phyloP scores from a whole-genome alignment of 2,329 filamentous ascomycete species.

The Ophiostoma novo-ulmi region DNA sequence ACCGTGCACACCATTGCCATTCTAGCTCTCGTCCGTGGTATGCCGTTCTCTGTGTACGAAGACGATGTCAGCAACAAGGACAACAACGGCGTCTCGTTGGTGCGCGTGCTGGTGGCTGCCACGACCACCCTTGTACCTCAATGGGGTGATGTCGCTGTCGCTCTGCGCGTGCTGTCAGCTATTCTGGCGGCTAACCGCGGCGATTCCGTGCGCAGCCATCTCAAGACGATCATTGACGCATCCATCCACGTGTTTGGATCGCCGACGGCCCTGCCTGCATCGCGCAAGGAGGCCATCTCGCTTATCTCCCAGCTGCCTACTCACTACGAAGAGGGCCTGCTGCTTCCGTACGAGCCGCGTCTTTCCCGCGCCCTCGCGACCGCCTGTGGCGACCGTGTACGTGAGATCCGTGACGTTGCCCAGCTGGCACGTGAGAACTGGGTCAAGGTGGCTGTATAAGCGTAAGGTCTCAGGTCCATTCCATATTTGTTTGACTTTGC shows the following conservation, averaged over 20 bases:
- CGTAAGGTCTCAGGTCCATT: constrained; percentile 21
- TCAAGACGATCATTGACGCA: constrained; percentile 46
- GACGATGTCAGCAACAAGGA: constrained; percentile 39
- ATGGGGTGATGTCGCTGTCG: constrained; percentile 43
- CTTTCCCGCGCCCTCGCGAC: constrained; percentile 45
- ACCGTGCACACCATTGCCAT: constrained; percentile 45
- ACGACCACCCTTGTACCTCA: constrained; percentile 39
- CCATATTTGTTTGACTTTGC: not conserved
- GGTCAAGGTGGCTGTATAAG: constrained; percentile 35
- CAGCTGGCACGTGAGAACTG: constrained; percentile 47
- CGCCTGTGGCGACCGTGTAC: constrained; percentile 50
- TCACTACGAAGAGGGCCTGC: constrained; percentile 44
- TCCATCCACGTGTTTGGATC: constrained; percentile 38
- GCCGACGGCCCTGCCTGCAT: constrained; percentile 29
- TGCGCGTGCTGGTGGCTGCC: constrained; percentile 47
- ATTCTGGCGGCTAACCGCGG: constrained; percentile 45
- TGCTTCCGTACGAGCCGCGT: constrained; percentile 42
- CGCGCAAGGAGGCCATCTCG: constrained; percentile 45
- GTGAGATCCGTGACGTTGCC: constrained; percentile 49
- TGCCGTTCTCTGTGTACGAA: constrained; percentile 48
- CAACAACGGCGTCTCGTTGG: constrained; percentile 36
- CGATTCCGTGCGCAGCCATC: constrained; percentile 43
- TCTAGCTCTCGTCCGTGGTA: constrained; percentile 46
- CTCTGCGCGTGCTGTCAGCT: constrained; percentile 45
- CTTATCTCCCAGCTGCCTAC: constrained; percentile 46